phyloP scores from a whole-genome alignment of 2,329 filamentous ascomycete genomes.

The Exophiala bonariae region DNA sequence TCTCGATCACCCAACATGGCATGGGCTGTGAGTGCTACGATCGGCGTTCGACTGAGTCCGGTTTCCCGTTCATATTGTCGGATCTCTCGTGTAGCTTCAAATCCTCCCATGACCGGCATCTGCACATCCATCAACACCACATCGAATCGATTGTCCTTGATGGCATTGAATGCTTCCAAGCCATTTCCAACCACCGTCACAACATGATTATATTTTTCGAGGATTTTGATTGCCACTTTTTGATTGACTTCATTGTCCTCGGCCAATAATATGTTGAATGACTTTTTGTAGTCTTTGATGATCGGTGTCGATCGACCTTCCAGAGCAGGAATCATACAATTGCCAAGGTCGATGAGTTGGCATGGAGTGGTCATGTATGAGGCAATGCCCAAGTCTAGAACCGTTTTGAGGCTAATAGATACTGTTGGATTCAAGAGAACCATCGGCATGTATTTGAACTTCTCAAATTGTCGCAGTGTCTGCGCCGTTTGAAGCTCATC shows the following conservation, averaged over 20 bases:
- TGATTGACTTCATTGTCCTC: slow-evolving; percentile 99
- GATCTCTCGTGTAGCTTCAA: slow-evolving; percentile 95
- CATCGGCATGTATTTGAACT: slow-evolving; percentile 97
- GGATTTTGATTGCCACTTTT: slow-evolving; percentile 89
- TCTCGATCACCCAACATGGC: slow-evolving; percentile 98
- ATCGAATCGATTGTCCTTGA: slow-evolving; percentile 90
- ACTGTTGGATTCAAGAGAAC: slow-evolving; percentile 87
- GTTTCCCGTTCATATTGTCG: slow-evolving; percentile 87
- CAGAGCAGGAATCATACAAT: slow-evolving; percentile 91
- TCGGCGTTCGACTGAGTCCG: slow-evolving; percentile 80
- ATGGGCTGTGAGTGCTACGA: slow-evolving; percentile 94
- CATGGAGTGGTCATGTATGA: slow-evolving; percentile 99
- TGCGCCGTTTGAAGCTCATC: slow-evolving; percentile 92
- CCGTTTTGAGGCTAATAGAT: slow-evolving; percentile 88
- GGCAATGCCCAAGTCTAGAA: slow-evolving; percentile 92
- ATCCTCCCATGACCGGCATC: slow-evolving; percentile 99
- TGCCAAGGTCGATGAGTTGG: slow-evolving; percentile 88
- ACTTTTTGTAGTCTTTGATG: slow-evolving; percentile 89
- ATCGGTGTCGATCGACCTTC: slow-evolving; percentile 91
- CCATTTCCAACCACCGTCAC: slow-evolving; percentile 84
- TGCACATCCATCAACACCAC: slow-evolving; percentile 99
- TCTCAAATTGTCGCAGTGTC: slow-evolving; percentile 79
- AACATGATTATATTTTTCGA: slow-evolving; percentile 86
- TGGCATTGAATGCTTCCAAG: slow-evolving; percentile 86
- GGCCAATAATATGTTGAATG: slow-evolving; percentile 90